These are phyloP conservation scores for Pyrenochaeta sp. DNA, from an alignment of 2,329 filamentous ascomycete genomes.

Conservation along the genomic window DNA sequence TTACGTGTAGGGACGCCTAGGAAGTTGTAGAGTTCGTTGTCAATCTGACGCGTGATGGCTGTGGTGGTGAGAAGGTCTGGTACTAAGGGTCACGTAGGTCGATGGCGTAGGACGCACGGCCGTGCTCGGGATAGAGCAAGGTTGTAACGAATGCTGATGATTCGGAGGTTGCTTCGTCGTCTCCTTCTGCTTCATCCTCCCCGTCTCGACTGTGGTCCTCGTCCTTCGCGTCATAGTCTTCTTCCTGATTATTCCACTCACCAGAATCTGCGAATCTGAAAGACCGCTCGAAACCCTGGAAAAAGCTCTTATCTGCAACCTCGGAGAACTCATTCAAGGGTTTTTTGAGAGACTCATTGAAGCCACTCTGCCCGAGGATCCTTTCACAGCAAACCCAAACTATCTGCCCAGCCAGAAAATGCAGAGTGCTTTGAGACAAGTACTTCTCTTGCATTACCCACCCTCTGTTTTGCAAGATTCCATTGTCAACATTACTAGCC, in stretches of 20 bases:
- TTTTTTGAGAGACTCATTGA: background rate
- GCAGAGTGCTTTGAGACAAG: conserved; percentile 7
- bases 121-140: background rate
- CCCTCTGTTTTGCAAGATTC: conserved; percentile 10
- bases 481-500: background rate
- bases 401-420: conserved; percentile 10
- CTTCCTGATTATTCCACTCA: background rate
- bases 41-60: background rate
- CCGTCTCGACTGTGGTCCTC: background rate
- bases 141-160: background rate
- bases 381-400: conserved; percentile 6
- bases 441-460: conserved; percentile 15
- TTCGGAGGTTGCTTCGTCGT: background rate
- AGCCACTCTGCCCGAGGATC: background rate
- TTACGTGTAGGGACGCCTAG: background rate
- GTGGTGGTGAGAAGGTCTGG: background rate
- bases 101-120: background rate
- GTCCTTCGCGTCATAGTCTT: background rate
- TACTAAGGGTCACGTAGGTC: background rate
- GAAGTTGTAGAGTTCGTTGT: conserved; percentile 1
- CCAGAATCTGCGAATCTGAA: background rate
- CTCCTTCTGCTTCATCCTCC: background rate
- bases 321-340: background rate
- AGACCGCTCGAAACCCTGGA: background rate
- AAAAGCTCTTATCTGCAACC: background rate